These are phyloP conservation scores for Cryphonectria nitschkei DNA, from an alignment of 2,329 filamentous ascomycete species.

Conservation along the genomic window DNA sequence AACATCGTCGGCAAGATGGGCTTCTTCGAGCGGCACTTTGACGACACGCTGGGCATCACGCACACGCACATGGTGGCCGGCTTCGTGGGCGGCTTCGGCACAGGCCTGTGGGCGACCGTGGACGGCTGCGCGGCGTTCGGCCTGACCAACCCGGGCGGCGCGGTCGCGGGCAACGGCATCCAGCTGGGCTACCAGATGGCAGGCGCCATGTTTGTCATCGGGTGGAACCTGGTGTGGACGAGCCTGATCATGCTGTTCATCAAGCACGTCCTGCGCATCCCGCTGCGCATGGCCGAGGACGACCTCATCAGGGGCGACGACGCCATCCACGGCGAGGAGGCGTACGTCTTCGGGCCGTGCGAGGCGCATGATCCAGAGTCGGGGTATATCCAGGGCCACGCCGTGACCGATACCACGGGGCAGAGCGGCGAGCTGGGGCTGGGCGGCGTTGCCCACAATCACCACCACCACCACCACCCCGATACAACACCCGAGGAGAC, in stretches of 20 bases:
- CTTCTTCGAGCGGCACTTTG: slow-evolving; percentile 32
- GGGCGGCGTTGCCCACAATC: slow-evolving; percentile 19
- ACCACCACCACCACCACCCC: not conserved
- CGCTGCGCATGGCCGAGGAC: slow-evolving; percentile 51
- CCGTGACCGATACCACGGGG: slow-evolving; percentile 22
- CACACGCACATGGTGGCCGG: slow-evolving; percentile 52
- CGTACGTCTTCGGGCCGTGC: slow-evolving; percentile 41
- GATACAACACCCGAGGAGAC: slow-evolving; percentile 24
- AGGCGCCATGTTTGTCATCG: slow-evolving; percentile 38
- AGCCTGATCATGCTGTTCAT: slow-evolving; percentile 53
- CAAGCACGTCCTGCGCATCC: slow-evolving; percentile 52
- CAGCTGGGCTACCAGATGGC: slow-evolving; percentile 47
- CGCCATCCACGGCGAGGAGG: slow-evolving; percentile 51
- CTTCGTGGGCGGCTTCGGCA: slow-evolving; percentile 48
- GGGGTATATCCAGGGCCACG: slow-evolving; percentile 35
- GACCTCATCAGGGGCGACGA: slow-evolving; percentile 50
- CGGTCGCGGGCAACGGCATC: slow-evolving; percentile 53
- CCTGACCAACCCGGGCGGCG: slow-evolving; percentile 48
- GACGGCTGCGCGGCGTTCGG: slow-evolving; percentile 52
- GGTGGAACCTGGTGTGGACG: slow-evolving; percentile 55
- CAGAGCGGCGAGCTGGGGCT: slow-evolving; percentile 29
- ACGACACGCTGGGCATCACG: slow-evolving; percentile 35
- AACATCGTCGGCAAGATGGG: slow-evolving; percentile 47
- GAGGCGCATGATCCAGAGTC: slow-evolving; percentile 33
- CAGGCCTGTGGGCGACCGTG: slow-evolving; percentile 50